A percentile compares a stretch with the other conserved stretches of the same genome.
Conservation (phyloP, 2,329 filamentous ascomycete species). For the Colletotrichum lentis region DNA sequence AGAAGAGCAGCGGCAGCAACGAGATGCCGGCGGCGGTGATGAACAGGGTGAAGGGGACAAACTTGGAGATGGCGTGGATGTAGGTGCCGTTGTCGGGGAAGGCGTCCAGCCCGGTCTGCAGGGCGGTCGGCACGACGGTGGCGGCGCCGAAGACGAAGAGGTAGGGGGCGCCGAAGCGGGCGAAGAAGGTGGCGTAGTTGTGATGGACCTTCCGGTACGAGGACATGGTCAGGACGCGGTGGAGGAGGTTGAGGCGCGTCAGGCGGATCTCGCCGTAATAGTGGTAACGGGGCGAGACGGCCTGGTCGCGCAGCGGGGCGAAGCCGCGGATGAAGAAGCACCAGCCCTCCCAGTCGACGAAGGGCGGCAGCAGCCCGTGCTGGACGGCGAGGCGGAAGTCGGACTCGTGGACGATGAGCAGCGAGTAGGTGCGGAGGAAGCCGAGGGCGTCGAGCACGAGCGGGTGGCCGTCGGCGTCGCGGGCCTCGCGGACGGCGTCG, state of each 20-base stretch:
- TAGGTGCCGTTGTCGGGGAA: background rate
- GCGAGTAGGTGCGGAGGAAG: constrained; percentile 49
- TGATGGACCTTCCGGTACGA: background rate
- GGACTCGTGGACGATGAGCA: constrained; percentile 47
- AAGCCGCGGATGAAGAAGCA: constrained; percentile 46
- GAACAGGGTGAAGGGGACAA: background rate
- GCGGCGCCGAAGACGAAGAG: background rate
- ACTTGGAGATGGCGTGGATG: background rate
- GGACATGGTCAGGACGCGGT: background rate
- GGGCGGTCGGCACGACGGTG: background rate
- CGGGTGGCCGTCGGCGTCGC: constrained; percentile 15
- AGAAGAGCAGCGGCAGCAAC: background rate
- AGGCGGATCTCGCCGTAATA: constrained; percentile 53
- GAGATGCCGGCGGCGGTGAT: background rate
- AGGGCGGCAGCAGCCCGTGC: constrained; percentile 42
- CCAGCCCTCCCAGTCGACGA: constrained; percentile 44
- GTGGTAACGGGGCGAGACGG: constrained; percentile 46
- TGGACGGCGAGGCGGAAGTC: constrained; percentile 48
- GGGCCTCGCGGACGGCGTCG: constrained; percentile 40
- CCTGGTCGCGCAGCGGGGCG: constrained; percentile 40
- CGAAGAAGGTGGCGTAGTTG: background rate
- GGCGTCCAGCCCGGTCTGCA: background rate
- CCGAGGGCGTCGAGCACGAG: constrained; percentile 45
- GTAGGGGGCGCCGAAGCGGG: background rate
- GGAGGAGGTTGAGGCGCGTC: constrained; percentile 44